phyloP scores from a whole-genome alignment of 2,329 filamentous ascomycete genomes.

The Fusarium sterilihyphosum region DNA sequence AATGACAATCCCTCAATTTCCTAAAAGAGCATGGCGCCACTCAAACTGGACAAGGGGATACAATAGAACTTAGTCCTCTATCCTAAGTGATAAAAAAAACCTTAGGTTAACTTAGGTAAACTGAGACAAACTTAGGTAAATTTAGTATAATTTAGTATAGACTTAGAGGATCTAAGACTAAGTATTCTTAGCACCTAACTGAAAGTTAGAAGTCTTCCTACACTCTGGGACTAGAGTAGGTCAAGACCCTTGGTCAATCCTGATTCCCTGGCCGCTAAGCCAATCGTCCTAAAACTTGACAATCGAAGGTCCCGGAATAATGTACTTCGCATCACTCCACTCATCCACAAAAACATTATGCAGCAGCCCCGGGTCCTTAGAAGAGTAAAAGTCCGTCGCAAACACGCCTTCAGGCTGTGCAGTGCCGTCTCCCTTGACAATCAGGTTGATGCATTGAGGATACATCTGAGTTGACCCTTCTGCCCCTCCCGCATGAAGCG shows the following conservation, averaged over 20 bases:
- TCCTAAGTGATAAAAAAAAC: accelerated
- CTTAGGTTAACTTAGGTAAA: no score
- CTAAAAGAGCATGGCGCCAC: not conserved
- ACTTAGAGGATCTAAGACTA: no score
- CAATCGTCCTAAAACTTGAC: not conserved
- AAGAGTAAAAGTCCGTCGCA: not conserved
- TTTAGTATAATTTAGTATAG: no score
- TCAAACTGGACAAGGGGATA: no score
- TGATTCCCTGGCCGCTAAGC: accelerated
- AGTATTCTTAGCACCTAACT: no score
- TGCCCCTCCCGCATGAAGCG: not conserved
- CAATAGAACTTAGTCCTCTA: accelerated
- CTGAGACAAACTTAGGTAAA: no score
- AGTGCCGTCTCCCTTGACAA: not conserved
- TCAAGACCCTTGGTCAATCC: no score
- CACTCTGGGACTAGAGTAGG: no score
- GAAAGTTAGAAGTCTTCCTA: no score
- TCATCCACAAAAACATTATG: not conserved
- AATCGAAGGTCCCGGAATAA: not conserved
- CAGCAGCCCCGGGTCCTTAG: not conserved
- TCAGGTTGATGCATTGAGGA: not conserved
- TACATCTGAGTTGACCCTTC: not conserved
- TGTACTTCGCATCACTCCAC: not conserved
- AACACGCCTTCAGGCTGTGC: not conserved
- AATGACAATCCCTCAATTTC: not conserved